Evolutionary conservation across 345 rosid genomes (phyloP), one percentile per base, ranked within the genome.

Genomic region (Lagerstroemia speciosa): DNA sequence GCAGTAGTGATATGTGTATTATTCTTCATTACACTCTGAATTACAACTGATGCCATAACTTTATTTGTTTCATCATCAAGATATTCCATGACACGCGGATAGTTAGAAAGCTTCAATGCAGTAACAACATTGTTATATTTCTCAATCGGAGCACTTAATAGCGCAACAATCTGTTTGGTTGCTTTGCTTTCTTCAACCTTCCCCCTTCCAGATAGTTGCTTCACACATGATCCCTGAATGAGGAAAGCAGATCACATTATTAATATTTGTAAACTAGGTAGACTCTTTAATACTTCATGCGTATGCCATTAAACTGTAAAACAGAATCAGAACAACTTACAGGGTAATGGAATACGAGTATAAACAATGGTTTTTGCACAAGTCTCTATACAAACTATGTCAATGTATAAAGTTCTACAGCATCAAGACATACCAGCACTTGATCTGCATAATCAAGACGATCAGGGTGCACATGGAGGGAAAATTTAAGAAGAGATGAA

Each of bases 391-490:
- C 15, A 14, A 58, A 58, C 33, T 9, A 58, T 6, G 33, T 19
- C 34, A 58, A 12, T 58, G 33, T 27, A n/a, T n/a, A 58, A 30
- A 58, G 3, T 19, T 4, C 16, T 2, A 16, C 10, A 58, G 33
- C 32, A 26, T 22, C 26, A 57, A 9, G 19, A 27, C 74, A 79
- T 91, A 91, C 98, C 98, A 93, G 78, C 46, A 93, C 99, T 95
- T 95, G 96, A 79, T 95, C 99, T 17, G 97, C 98, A 82, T 95
- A 92, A 78, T 95, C 98, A 72, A 95, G 91, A 67, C 99, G 93
- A 70, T 95, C 99, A 38, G 99, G 99, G 75, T 95, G 99, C 72
- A 95, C 99, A 80, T 92, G 96, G 57, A 95, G 97, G 52, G 97
- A 92, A 79, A 95, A 95, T 58, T 89, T 95, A 63, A 92, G 97